Evolutionary conservation across 805 yeast species (phyloP).

Genomic region (Saccharomycopsis vini): DNA sequence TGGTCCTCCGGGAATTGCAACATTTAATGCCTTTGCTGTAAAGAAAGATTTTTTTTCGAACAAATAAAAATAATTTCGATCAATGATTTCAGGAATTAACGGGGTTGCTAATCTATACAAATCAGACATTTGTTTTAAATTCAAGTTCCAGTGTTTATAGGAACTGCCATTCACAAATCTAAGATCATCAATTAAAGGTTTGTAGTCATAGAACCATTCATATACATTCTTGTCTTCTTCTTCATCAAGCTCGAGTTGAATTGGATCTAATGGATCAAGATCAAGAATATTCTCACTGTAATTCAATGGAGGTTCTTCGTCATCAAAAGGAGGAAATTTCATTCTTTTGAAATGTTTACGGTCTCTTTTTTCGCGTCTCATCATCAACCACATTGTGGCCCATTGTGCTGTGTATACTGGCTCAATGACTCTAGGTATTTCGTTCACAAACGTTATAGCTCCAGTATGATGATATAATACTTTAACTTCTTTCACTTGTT

Average conservation of each 20-base stretch:
- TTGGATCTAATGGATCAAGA: slow-evolving; percentile 62
- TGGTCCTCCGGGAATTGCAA: slow-evolving; percentile 92
- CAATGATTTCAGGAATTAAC: slow-evolving; percentile 46
- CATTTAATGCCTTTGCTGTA: slow-evolving; percentile 85
- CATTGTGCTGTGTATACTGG: slow-evolving; percentile 92
- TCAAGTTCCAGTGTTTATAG: slow-evolving; percentile 63
- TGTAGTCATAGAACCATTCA: slow-evolving; percentile 77
- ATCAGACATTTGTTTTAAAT: slow-evolving; percentile 51
- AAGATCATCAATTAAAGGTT: slow-evolving; percentile 55
- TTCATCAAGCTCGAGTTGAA: slow-evolving; percentile 56
- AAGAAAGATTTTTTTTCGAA: slow-evolving; percentile 75
- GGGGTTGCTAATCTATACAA: slow-evolving; percentile 67
- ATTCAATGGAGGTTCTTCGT: slow-evolving; percentile 87
- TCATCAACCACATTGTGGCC: slow-evolving; percentile 87
- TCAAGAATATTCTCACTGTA: slow-evolving; percentile 76
- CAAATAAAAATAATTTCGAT: slow-evolving; percentile 55
- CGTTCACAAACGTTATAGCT: slow-evolving; percentile 92
- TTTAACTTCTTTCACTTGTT: slow-evolving; percentile 69
- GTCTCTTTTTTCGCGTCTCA: slow-evolving; percentile 92
- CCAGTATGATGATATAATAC: slow-evolving; percentile 89
- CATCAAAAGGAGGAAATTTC: slow-evolving; percentile 94
- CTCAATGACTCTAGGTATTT: slow-evolving; percentile 82
- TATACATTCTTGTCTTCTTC: slow-evolving; percentile 49
- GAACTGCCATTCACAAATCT: slow-evolving; percentile 65
- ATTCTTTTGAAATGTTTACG: slow-evolving; percentile 82